A percentile compares a stretch with the other conserved stretches of the same genome.
phyloP scores from a whole-genome alignment of 345 rosid species.

The Eucalyptus albens region DNA sequence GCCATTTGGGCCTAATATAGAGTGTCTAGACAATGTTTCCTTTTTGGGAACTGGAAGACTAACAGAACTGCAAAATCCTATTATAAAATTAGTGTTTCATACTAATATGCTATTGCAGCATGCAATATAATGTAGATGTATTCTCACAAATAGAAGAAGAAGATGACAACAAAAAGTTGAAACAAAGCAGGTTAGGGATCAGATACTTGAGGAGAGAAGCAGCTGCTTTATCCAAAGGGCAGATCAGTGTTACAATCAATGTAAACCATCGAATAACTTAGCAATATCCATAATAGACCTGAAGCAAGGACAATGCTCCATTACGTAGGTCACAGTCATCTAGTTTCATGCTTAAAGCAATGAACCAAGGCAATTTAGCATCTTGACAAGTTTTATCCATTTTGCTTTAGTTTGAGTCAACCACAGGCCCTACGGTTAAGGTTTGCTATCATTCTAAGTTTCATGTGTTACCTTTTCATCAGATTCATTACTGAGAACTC shows the following conservation, averaged over 20 bases:
- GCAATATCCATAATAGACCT: not conserved
- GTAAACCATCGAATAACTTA: not conserved
- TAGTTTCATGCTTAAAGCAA: not conserved
- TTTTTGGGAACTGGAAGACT: slow-evolving; percentile 55
- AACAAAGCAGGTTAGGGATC: not conserved
- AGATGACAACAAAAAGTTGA: not conserved
- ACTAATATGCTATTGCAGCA: not conserved
- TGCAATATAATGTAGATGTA: not conserved
- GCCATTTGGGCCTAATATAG: slow-evolving; percentile 85
- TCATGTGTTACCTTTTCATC: not conserved
- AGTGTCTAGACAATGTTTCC: slow-evolving; percentile 94
- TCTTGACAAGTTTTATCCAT: not conserved
- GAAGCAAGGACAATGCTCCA: not conserved
- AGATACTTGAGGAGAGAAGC: not conserved
- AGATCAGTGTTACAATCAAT: not conserved
- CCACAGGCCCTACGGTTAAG: not conserved
- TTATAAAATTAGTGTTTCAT: not conserved
- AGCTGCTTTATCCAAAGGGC: not conserved
- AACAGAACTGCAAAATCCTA: slow-evolving; percentile 47
- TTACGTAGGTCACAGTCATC: not conserved
- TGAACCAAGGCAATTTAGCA: not conserved
- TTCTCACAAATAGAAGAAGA: not conserved
- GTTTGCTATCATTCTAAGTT: not conserved
- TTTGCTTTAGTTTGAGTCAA: not conserved
- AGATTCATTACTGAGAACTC: not conserved